phyloP scores from a whole-genome alignment of 1,284 basidiomycete species.

The Stygiomarasmius scandens region DNA sequence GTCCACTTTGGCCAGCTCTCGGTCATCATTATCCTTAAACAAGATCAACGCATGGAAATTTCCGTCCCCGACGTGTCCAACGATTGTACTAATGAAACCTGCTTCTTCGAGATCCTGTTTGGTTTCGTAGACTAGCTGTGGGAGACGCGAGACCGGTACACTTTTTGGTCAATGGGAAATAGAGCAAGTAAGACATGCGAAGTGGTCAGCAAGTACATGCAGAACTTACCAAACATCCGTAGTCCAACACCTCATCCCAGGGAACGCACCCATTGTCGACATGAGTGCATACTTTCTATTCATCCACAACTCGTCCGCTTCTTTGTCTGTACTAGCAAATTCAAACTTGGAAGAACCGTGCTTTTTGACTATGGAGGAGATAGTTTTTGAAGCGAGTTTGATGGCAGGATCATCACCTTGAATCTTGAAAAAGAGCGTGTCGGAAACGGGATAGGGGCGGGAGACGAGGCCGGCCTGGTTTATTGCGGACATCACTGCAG shows the following conservation, averaged over 20 bases:
- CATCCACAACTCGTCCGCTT: slow-evolving; percentile 85
- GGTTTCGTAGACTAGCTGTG: slow-evolving; percentile 72
- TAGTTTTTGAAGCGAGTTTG: slow-evolving; percentile 59
- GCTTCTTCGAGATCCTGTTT: slow-evolving; percentile 71
- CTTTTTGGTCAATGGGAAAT: too few species aligned
- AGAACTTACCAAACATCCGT: slow-evolving; percentile 85
- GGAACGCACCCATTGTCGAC: slow-evolving; percentile 67
- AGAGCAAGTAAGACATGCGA: too few species aligned
- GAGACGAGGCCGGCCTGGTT: slow-evolving; percentile 65
- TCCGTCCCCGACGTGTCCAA: slow-evolving; percentile 89
- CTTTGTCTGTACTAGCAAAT: slow-evolving; percentile 76
- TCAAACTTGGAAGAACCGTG: slow-evolving; percentile 74
- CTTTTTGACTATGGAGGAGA: slow-evolving; percentile 63
- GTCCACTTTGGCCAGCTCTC: slow-evolving; percentile 58
- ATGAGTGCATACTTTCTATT: slow-evolving; percentile 86
- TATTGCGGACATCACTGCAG: slow-evolving; percentile 75
- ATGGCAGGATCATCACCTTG: slow-evolving; percentile 73
- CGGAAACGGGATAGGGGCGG: slow-evolving; percentile 68
- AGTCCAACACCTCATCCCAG: slow-evolving; percentile 76
- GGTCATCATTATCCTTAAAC: slow-evolving; percentile 58
- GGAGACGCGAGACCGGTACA: slow-evolving; percentile 76
- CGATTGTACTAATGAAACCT: slow-evolving; percentile 71
- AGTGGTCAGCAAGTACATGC: too few species aligned
- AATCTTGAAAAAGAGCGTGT: slow-evolving; percentile 90
- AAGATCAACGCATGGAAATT: slow-evolving; percentile 74